Percentiles rank a stretch among this genome's conserved stretches.
Conservation (phyloP, 2,329 filamentous ascomycete genomes). For the Neofusicoccum kwambonambiense region DNA sequence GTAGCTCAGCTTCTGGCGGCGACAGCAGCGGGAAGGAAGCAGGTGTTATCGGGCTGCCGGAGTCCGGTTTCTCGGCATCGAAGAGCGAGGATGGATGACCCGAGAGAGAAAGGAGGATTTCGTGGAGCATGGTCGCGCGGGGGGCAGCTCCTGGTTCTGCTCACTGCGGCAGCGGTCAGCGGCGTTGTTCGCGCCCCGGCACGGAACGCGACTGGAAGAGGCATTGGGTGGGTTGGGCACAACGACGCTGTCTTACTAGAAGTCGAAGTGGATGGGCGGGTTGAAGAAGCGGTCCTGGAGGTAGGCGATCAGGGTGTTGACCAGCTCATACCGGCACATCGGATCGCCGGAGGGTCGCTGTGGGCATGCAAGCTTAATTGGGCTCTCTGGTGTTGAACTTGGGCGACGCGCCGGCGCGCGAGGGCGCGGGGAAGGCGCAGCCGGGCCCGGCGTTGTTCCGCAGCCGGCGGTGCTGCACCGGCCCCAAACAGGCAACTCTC, state of each 20-base stretch:
- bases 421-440: background rate
- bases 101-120: constrained; percentile 94
- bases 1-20: constrained; percentile 77
- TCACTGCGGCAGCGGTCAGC: constrained; percentile 17
- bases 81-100: constrained; percentile 90
- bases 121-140: constrained; percentile 76
- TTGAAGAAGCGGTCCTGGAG: constrained; percentile 25
- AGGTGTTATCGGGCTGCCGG: background rate
- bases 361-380: background rate
- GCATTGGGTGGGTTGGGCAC: background rate
- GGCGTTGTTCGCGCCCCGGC: background rate
- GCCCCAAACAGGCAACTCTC: background rate
- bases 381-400: background rate
- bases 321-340: constrained; percentile 40
- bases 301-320: constrained; percentile 33
- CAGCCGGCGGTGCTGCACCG: background rate
- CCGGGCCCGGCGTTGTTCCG: background rate
- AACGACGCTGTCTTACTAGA: constrained; percentile 6
- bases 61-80: constrained; percentile 45
- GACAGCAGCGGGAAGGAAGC: constrained; percentile 55
- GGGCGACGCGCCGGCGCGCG: constrained; percentile 13
- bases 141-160: background rate
- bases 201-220: constrained; percentile 18
- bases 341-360: constrained; percentile 8
- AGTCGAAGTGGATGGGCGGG: constrained; percentile 18